Conservation (phyloP, 208 protist species). For the Phytomonas sp. region DNA sequence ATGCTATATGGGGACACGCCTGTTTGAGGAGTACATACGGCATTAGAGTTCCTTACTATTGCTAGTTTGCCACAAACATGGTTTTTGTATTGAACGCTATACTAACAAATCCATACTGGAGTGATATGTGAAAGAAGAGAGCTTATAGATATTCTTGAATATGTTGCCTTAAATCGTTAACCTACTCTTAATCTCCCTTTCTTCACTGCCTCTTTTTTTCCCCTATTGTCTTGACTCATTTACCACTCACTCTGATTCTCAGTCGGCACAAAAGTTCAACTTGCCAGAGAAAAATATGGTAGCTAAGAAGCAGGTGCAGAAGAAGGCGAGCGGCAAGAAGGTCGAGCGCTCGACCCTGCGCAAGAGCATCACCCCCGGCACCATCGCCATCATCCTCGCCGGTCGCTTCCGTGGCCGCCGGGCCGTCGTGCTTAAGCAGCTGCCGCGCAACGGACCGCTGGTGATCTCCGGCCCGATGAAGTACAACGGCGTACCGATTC, state of each 20-base stretch:
- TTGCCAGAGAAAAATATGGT: conserved; percentile 53
- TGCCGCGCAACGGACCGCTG: conserved; percentile 91
- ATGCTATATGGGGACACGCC: background rate
- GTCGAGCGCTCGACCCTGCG: conserved; percentile 50
- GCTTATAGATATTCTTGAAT: background rate
- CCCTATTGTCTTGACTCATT: background rate
- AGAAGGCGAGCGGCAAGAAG: conserved; percentile 60
- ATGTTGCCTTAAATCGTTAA: background rate
- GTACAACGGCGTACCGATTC: conserved; percentile 97
- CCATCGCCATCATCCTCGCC: conserved; percentile 86
- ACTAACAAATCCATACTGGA: background rate
- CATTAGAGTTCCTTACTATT: background rate
- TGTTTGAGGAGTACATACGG: background rate
- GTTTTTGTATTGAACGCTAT: background rate
- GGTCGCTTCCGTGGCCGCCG: conserved; percentile 95
- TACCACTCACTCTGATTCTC: conserved; percentile 1
- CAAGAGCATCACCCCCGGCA: conserved; percentile 49
- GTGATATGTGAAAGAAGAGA: background rate
- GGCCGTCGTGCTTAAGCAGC: conserved; percentile 98
- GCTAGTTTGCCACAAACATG: background rate
- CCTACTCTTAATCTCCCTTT: conserved; percentile 1
- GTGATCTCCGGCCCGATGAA: conserved; percentile 94
- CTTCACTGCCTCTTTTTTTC: conserved; percentile 7
- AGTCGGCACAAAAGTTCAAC: conserved; percentile 45
- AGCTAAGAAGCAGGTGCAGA: conserved; percentile 77